These are phyloP conservation scores for Didymella pomorum DNA, from an alignment of 2,329 filamentous ascomycete species.

Conservation along the genomic window DNA sequence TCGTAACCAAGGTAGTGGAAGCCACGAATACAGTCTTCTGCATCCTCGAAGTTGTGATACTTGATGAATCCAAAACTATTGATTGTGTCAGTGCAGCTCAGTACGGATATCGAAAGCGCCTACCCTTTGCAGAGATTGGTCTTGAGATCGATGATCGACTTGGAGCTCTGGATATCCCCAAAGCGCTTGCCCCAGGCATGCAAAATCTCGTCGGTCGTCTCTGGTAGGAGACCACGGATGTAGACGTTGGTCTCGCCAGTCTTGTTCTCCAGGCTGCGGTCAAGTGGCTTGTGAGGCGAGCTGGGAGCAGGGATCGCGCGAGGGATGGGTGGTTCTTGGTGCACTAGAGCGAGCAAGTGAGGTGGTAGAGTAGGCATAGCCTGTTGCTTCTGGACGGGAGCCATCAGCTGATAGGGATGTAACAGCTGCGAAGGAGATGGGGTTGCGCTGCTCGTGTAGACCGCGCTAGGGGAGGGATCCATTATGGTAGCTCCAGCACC, in stretches of 20 bases:
- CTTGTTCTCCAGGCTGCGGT: constrained; percentile 93
- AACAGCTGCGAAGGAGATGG: constrained; percentile 60
- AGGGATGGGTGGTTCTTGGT: constrained; percentile 83
- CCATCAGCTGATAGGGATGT: constrained; percentile 54
- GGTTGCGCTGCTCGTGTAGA: constrained; percentile 58
- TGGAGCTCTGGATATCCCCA: constrained; percentile 93
- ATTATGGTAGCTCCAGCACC: constrained; percentile 57
- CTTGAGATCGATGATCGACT: constrained; percentile 95
- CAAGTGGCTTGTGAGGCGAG: constrained; percentile 86
- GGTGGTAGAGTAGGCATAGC: constrained; percentile 53
- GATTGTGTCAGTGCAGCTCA: constrained; percentile 14
- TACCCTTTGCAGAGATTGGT: constrained; percentile 97
- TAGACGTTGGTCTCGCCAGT: constrained; percentile 98
- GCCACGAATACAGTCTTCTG: constrained; percentile 93
- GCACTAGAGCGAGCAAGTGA: constrained; percentile 55
- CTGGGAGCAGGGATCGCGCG: constrained; percentile 87
- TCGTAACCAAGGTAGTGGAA: constrained; percentile 96
- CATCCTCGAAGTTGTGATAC: constrained; percentile 85
- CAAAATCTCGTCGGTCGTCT: constrained; percentile 91
- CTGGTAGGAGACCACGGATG: constrained; percentile 93
- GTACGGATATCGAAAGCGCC: constrained; percentile 8
- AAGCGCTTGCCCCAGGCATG: constrained; percentile 85
- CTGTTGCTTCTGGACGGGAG: constrained; percentile 50
- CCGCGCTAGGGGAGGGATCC: constrained; percentile 59
- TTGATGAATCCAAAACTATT: constrained; percentile 95